These are phyloP conservation scores for Erodium trifolium DNA, from an alignment of 441 rosid species.

Conservation along the genomic window DNA sequence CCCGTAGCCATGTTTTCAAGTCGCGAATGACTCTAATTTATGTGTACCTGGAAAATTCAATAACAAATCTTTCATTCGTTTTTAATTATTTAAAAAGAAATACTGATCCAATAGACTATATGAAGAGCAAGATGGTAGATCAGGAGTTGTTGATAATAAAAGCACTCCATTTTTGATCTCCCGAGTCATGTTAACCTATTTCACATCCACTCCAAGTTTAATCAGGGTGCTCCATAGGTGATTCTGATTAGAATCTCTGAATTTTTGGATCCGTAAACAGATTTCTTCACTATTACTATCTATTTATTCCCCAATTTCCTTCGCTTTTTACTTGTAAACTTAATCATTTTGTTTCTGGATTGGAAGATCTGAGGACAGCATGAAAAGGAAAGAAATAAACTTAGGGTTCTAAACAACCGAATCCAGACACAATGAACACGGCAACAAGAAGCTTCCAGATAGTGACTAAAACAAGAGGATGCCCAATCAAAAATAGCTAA, in stretches of 20 bases:
- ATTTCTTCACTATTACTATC: neutral
- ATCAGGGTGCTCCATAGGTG: neutral
- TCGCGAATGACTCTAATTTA: constrained; percentile 2
- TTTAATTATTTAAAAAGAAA: neutral
- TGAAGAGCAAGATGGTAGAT: neutral
- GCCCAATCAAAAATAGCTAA: neutral
- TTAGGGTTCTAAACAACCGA: constrained; percentile 2
- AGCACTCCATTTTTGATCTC: neutral
- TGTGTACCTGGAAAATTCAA: constrained; percentile 25
- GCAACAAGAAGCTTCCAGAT: neutral
- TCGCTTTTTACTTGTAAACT: neutral
- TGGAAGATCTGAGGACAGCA: neutral
- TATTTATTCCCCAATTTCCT: neutral
- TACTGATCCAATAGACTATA: neutral
- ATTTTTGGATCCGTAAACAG: neutral
- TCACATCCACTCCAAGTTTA: neutral
- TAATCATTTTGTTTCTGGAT: neutral
- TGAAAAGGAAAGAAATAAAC: neutral
- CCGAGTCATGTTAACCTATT: neutral
- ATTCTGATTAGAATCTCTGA: neutral
- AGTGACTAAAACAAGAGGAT: neutral
- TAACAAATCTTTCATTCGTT: constrained; percentile 4
- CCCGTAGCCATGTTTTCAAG: constrained; percentile 34
- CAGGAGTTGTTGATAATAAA: no score
- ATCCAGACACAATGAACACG: neutral